Percentiles rank a stretch among this genome's conserved stretches.
Conservation (phyloP, 495 filamentous ascomycete species). For the Immersiella caudata region DNA sequence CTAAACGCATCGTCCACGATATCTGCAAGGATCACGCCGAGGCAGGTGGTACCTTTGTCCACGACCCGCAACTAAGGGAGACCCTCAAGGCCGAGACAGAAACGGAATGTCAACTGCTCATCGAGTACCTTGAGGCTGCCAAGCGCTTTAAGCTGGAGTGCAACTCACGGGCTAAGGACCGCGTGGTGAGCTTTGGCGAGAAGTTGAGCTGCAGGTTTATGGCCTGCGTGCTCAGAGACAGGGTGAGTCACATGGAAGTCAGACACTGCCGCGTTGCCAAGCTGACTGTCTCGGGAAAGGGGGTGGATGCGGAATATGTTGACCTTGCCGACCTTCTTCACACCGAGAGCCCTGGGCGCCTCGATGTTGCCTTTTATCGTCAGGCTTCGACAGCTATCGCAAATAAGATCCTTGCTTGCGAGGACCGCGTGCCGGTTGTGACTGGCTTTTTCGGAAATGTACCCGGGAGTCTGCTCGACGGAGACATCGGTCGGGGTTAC, state of each 20-base stretch:
- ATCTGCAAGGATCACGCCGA: slow-evolving; percentile 74
- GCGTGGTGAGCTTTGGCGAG: slow-evolving; percentile 89
- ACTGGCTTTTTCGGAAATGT: slow-evolving; percentile 91
- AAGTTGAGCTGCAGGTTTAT: slow-evolving; percentile 90
- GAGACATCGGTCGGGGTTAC: slow-evolving; percentile 81
- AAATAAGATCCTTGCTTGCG: slow-evolving; percentile 69
- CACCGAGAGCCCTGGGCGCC: slow-evolving; percentile 59
- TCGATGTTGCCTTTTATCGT: slow-evolving; percentile 82
- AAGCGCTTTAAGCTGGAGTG: slow-evolving; percentile 68
- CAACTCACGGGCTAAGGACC: slow-evolving; percentile 80
- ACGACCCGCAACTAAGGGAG: slow-evolving; percentile 59
- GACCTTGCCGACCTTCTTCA: slow-evolving; percentile 78
- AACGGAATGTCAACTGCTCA: slow-evolving; percentile 67
- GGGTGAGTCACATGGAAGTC: slow-evolving; percentile 27
- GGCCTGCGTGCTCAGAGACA: slow-evolving; percentile 75
- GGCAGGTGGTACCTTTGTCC: slow-evolving; percentile 65
- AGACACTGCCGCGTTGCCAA: background rate
- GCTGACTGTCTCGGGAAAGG: slow-evolving; percentile 38
- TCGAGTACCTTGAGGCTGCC: slow-evolving; percentile 58
- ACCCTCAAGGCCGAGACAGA: slow-evolving; percentile 64
- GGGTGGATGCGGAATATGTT: slow-evolving; percentile 81
- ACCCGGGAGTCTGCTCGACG: slow-evolving; percentile 74
- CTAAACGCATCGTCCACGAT: slow-evolving; percentile 69
- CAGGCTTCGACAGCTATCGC: slow-evolving; percentile 64
- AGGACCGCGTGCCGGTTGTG: slow-evolving; percentile 71